phyloP scores from a whole-genome alignment of 2,329 filamentous ascomycete genomes.

The Aspergillus sp. region DNA sequence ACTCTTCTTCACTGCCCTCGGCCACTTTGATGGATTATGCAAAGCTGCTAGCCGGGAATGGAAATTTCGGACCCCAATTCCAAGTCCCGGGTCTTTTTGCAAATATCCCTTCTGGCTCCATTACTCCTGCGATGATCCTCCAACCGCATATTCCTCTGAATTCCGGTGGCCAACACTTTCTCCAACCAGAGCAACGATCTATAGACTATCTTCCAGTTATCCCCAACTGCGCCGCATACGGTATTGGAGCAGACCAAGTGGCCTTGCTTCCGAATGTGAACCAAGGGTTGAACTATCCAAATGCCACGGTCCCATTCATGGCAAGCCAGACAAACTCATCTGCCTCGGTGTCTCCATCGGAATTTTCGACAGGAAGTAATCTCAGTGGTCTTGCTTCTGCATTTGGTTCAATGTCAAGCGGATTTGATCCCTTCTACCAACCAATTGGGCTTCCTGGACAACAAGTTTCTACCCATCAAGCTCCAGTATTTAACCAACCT shows the following conservation, averaged over 20 bases:
- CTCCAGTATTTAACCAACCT: constrained; percentile 7
- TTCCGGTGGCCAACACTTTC: constrained; percentile 3
- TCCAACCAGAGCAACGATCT: constrained; percentile 6
- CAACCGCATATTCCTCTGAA: constrained; percentile 4
- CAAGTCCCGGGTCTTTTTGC: constrained; percentile 3
- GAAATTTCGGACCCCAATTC: constrained; percentile 1
- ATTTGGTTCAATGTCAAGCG: constrained; percentile 3
- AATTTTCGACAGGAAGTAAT: constrained; percentile 4
- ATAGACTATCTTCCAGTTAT: constrained; percentile 8
- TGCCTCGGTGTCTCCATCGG: constrained; percentile 4
- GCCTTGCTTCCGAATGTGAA: constrained; percentile 11
- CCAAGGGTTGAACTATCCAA: constrained; percentile 9
- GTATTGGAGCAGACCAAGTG: constrained; percentile 7
- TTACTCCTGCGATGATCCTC: constrained; percentile 5
- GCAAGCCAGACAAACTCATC: constrained; percentile 8
- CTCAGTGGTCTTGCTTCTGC: constrained; percentile 1
- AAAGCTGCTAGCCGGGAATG: background rate
- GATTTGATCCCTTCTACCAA: constrained; percentile 8
- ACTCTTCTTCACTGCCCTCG: constrained; percentile 3
- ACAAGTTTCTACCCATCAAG: constrained; percentile 2
- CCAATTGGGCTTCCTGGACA: constrained; percentile 2
- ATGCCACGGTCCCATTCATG: constrained; percentile 6
- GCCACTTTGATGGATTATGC: constrained; percentile 1
- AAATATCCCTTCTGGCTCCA: constrained; percentile 6
- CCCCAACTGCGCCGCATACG: constrained; percentile 7